A percentile compares a stretch with the other conserved stretches of the same genome.
Conservation (phyloP, 306 rosid genomes). For the Rosa rugosa region DNA sequence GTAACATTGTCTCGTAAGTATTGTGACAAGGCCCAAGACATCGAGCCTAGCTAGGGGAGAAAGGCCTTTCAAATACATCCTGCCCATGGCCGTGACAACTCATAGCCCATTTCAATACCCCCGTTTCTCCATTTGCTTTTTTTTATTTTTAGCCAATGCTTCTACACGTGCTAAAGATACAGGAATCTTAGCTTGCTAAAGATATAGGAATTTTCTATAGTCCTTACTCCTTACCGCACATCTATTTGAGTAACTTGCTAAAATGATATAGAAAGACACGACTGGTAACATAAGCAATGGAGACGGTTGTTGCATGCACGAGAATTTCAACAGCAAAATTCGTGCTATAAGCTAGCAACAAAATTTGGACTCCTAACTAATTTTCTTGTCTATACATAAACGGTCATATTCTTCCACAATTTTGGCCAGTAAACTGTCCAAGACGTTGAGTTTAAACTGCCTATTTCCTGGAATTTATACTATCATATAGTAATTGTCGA, state of each 20-base stretch:
- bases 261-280: too few species aligned
- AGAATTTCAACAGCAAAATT: neutral
- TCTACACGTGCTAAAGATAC: too few species aligned
- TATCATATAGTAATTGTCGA: neutral
- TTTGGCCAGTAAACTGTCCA: neutral
- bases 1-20: too few species aligned
- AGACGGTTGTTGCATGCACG: neutral
- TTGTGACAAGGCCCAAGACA: neutral
- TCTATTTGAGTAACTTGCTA: too few species aligned
- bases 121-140: neutral
- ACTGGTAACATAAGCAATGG: neutral
- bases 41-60: neutral
- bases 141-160: neutral
- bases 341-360: neutral
- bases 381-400: neutral
- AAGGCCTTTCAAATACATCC: too few species aligned
- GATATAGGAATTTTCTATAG: too few species aligned
- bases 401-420: neutral
- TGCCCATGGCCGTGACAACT: too few species aligned
- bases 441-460: neutral
- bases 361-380: neutral
- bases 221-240: too few species aligned
- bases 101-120: neutral
- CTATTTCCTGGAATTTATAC: neutral
- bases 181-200: too few species aligned